Base-by-base conservation (phyloP, 768 basidiomycete species). In the Lentinula guzmanii region DNA sequence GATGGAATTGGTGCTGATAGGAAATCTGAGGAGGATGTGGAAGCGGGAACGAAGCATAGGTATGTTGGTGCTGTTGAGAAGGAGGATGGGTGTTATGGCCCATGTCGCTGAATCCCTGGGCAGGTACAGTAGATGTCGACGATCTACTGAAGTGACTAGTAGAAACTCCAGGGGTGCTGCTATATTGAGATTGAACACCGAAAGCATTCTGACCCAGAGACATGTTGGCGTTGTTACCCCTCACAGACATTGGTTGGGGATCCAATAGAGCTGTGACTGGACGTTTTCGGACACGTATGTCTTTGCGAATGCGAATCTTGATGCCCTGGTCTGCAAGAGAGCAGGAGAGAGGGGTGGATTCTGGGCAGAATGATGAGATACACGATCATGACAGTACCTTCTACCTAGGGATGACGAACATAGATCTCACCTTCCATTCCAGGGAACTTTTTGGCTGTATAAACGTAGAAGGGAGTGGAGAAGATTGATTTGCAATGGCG, bases 301-400 rank as follows among this genome's bases (percentile, higher is more conserved):
- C 93, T 72, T 95, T 95, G 39, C 94, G 84, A 58, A 95, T 95
- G 34, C 93, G 87, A 58, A 96, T 95, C 75, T 95, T 96, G 75
- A 95, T 93, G 24, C 94, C 94, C 73, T 95, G 94, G 69, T 95
- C 93, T n/a, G 93, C 93, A 59, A 95, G 83, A 0, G 91, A 91
- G 65, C 88, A 91, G 1, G 94, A 95, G 0, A 96, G 81, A 3
- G 88, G 86, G 0, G 94, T 95, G 4, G 92, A 94, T 74, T 94
- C 94, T 94, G 70, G 11, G 4, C 16, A 18, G 28, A 41, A 35
- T 41, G 21, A 28, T 43, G 37, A 28, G 28, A 28, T 28, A 28
- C 28, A 28, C 28, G 3, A 28, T 28, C 28, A 28, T 28, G 3
- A 28, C 3, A 28, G 28, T 28, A 28, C 3, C 28, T 28, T 28